Conservation (phyloP, 768 basidiomycete genomes). For the Mycena olivaceomarginata region DNA sequence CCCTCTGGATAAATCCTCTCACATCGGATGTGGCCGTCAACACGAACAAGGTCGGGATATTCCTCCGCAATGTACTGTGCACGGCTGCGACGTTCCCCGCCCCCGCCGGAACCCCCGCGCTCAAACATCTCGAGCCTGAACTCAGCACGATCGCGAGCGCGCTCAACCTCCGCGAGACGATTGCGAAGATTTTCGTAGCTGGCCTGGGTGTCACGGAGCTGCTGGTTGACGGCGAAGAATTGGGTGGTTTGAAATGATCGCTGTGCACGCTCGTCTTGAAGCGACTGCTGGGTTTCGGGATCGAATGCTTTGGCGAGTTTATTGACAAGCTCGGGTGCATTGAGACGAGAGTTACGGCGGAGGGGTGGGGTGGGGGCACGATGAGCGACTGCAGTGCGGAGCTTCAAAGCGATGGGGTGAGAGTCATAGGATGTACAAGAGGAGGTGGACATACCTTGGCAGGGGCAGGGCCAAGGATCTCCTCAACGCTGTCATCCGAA, state of each 20-base stretch:
- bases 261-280: constrained; percentile 16
- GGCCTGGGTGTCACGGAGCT: constrained; percentile 23
- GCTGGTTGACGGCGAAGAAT: neutral
- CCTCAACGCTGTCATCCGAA: constrained; percentile 14
- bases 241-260: constrained; percentile 6
- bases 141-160: constrained; percentile 11
- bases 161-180: no score
- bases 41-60: neutral
- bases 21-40: constrained; percentile 2
- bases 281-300: neutral
- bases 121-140: constrained; percentile 22
- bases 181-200: constrained; percentile 23
- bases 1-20: constrained; percentile 26
- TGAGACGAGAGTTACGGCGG: neutral
- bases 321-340: constrained; percentile 1
- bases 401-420: no score
- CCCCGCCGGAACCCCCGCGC: no score
- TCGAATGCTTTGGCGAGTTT: neutral
- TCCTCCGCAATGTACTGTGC: neutral
- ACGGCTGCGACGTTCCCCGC: neutral
- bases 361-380: constrained; percentile 1
- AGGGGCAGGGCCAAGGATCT: no score
- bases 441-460: no score
- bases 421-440: no score
- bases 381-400: constrained; percentile 5